Evolutionary conservation across 192 early-diverging fungal genomes (phyloP).

Genomic region (Mortierella hygrophila): DNA sequence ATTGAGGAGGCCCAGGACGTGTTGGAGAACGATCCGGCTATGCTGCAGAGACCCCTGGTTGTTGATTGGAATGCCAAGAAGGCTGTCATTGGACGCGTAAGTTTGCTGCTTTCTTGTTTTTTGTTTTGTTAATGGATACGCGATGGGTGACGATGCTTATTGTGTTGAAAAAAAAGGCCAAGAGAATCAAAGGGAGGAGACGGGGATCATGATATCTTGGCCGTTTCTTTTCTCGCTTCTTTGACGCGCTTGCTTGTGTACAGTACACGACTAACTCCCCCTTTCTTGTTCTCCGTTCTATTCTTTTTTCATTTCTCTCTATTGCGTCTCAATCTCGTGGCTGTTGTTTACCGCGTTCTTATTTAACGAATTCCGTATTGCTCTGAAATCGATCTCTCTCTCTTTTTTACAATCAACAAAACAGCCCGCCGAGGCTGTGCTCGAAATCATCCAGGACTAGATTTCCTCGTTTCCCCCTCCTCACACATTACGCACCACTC

Average conservation of each 20-base stretch:
- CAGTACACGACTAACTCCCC: too few relatives aligned
- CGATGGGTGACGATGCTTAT: neutral
- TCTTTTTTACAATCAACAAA: too few relatives aligned
- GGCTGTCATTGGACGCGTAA: constrained; percentile 49
- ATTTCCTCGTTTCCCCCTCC: neutral
- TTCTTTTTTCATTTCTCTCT: neutral
- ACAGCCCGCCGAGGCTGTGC: constrained; percentile 33
- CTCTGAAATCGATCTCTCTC: neutral
- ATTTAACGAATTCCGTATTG: neutral
- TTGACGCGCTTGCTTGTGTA: neutral
- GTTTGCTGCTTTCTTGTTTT: neutral
- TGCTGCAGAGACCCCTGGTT: constrained; percentile 43
- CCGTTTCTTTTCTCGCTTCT: neutral
- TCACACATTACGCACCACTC: neutral
- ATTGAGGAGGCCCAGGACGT: constrained; percentile 33
- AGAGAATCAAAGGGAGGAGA: neutral
- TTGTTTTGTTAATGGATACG: neutral
- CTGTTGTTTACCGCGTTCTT: neutral
- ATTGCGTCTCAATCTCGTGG: neutral
- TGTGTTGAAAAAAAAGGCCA: neutral
- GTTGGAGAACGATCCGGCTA: constrained; percentile 24
- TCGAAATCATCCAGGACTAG: constrained; percentile 22
- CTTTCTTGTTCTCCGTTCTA: neutral
- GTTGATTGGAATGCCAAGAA: constrained; percentile 44
- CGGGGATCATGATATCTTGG: neutral